Evolutionary conservation across 2,329 filamentous ascomycete species (phyloP).

Genomic region (Plenodomus biglobosus): DNA sequence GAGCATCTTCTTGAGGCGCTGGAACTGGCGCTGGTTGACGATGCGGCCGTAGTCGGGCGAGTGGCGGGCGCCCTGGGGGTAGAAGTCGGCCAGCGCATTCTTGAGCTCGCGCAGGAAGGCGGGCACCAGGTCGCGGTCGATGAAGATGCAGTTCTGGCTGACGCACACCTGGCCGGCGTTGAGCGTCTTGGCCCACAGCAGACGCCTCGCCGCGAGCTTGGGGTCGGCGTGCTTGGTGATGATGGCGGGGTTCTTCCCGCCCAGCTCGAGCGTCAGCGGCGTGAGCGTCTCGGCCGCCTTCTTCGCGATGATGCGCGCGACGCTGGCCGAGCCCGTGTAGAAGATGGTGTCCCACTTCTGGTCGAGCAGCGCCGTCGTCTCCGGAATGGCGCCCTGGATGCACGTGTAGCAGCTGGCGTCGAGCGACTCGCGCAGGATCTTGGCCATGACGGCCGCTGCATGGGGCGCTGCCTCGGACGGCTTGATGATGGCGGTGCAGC

Average conservation of each 20-base stretch:
- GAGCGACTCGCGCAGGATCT: constrained; percentile 73
- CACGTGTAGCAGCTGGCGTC: constrained; percentile 75
- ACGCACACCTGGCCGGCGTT: constrained; percentile 92
- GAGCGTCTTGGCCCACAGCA: constrained; percentile 85
- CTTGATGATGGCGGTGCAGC: constrained; percentile 88
- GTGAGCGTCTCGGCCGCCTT: constrained; percentile 63
- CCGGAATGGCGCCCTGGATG: constrained; percentile 77
- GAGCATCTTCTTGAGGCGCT: constrained; percentile 87
- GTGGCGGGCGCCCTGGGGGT: constrained; percentile 76
- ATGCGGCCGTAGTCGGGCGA: constrained; percentile 79
- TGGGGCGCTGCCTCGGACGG: constrained; percentile 80
- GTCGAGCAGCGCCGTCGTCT: constrained; percentile 79
- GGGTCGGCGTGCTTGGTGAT: constrained; percentile 82
- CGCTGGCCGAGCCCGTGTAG: constrained; percentile 79
- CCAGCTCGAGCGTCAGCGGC: constrained; percentile 85
- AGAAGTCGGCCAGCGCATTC: constrained; percentile 72
- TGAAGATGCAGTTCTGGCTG: constrained; percentile 86
- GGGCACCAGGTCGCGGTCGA: constrained; percentile 72
- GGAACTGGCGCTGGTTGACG: constrained; percentile 76
- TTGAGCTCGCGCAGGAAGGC: constrained; percentile 75
- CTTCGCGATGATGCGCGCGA: constrained; percentile 64
- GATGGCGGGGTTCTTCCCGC: constrained; percentile 89
- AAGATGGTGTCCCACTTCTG: constrained; percentile 98
- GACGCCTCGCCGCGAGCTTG: constrained; percentile 74
- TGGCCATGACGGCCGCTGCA: constrained; percentile 75